These are phyloP conservation scores for Trametes cingulata DNA, from an alignment of 768 basidiomycete genomes.

Conservation along the genomic window DNA sequence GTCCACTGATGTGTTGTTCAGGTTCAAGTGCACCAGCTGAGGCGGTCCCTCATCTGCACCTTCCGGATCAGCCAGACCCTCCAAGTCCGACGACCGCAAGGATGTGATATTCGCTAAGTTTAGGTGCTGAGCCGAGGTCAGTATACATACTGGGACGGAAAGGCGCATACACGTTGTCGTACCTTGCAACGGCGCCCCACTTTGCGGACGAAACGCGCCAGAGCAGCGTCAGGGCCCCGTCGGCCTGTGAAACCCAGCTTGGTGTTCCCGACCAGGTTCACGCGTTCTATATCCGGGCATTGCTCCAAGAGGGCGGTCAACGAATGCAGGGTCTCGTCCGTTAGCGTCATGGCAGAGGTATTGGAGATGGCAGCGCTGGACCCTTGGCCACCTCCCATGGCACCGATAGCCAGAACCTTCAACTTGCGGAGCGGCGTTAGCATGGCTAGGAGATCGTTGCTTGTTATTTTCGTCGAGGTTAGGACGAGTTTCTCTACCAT, in stretches of 20 bases:
- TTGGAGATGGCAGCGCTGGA: slow-evolving; percentile 46
- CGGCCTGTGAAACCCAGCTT: slow-evolving; percentile 50
- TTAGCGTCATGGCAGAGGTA: slow-evolving; percentile 55
- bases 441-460: slow-evolving; percentile 42
- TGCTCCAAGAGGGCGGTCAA: slow-evolving; percentile 44
- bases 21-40: slow-evolving; percentile 46
- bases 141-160: background rate
- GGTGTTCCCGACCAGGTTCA: slow-evolving; percentile 65
- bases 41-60: slow-evolving; percentile 36
- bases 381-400: slow-evolving; percentile 52
- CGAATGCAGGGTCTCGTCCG: slow-evolving; percentile 45
- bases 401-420: slow-evolving; percentile 55
- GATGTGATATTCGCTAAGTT: slow-evolving; percentile 57
- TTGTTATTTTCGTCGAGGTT: slow-evolving; percentile 52
- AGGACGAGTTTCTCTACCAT: slow-evolving; percentile 62
- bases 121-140: slow-evolving; percentile 38
- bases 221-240: slow-evolving; percentile 33
- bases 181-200: slow-evolving; percentile 66
- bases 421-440: slow-evolving; percentile 44
- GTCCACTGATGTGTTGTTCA: slow-evolving; percentile 64
- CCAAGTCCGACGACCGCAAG: slow-evolving; percentile 53
- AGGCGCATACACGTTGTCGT: background rate
- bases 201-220: slow-evolving; percentile 47
- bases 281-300: slow-evolving; percentile 44
- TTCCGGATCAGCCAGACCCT: slow-evolving; percentile 43